phyloP scores from a whole-genome alignment of 768 basidiomycete species.

The Hypholoma sublateritium region DNA sequence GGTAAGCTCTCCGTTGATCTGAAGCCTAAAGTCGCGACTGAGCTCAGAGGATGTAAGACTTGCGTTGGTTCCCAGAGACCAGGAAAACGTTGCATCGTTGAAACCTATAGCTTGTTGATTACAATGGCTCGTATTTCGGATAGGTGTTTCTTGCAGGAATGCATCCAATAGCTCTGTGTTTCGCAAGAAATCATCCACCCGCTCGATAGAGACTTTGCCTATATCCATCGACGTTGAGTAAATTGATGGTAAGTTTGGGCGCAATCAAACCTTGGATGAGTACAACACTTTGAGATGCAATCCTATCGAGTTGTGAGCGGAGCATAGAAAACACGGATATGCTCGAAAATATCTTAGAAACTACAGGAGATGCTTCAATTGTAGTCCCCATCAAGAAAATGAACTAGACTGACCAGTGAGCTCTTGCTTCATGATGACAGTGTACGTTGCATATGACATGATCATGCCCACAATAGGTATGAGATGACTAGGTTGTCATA shows the following conservation, averaged over 20 bases:
- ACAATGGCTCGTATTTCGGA: background rate
- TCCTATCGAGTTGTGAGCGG: constrained; percentile 46
- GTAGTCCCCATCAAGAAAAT: background rate
- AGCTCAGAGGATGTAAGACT: constrained; percentile 35
- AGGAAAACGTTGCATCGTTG: constrained; percentile 53
- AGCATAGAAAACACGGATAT: constrained; percentile 66
- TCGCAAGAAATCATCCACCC: constrained; percentile 42
- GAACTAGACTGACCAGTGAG: constrained; percentile 24
- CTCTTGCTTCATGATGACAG: constrained; percentile 38
- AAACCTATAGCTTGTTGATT: constrained; percentile 40
- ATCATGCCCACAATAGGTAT: constrained; percentile 63
- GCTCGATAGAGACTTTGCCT: constrained; percentile 66
- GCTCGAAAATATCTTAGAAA: constrained; percentile 49
- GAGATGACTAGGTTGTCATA: constrained; percentile 3
- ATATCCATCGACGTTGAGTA: background rate
- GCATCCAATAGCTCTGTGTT: constrained; percentile 50
- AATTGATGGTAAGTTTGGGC: background rate
- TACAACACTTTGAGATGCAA: constrained; percentile 25
- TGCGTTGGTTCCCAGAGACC: constrained; percentile 41
- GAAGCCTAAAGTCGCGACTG: constrained; percentile 48
- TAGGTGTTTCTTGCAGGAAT: constrained; percentile 26
- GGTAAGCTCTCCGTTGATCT: constrained; percentile 49
- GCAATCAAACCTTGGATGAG: constrained; percentile 15
- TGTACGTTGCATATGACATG: constrained; percentile 60
- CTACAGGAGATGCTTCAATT: constrained; percentile 12